Conservation (phyloP, 2,329 filamentous ascomycete species). For the Alternaria sp. region DNA sequence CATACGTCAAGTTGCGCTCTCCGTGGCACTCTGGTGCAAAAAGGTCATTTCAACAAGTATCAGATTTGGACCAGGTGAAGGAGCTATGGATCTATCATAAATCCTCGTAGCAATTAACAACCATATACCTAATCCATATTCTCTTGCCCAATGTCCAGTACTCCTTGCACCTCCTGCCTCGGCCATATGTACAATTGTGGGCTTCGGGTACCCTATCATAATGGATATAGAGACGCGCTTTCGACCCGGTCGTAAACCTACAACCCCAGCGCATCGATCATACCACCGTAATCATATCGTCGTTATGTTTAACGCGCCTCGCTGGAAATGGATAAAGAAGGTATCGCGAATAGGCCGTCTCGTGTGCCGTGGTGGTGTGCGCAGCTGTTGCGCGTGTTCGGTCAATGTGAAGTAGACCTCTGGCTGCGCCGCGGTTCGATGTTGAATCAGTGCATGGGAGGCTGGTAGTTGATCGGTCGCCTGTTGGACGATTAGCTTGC, state of each 20-base stretch:
- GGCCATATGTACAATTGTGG: constrained; percentile 42
- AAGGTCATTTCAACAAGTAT: neutral
- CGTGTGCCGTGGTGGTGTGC: constrained; percentile 13
- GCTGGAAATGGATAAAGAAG: constrained; percentile 44
- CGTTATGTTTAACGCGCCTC: constrained; percentile 43
- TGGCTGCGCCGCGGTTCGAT: neutral
- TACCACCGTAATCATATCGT: constrained; percentile 48
- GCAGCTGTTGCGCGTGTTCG: constrained; percentile 10
- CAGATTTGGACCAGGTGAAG: neutral
- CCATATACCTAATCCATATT: constrained; percentile 1
- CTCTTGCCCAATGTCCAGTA: constrained; percentile 2
- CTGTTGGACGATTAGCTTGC: constrained; percentile 52
- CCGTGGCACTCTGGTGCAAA: no score
- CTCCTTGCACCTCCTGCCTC: constrained; percentile 20
- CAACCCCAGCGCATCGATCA: constrained; percentile 26
- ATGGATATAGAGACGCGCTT: constrained; percentile 23
- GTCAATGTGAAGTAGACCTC: constrained; percentile 9
- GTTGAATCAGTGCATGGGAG: constrained; percentile 58
- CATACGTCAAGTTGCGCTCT: neutral
- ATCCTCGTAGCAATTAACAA: neutral
- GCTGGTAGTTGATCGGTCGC: constrained; percentile 84
- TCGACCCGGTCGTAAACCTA: constrained; percentile 27
- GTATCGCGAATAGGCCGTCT: constrained; percentile 24
- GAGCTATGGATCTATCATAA: neutral
- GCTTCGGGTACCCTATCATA: constrained; percentile 21